Percentiles rank a stretch among this genome's conserved stretches.
These are phyloP conservation scores for Aspergillus hancockii DNA, from an alignment of 495 filamentous ascomycete species.

Conservation along the genomic window DNA sequence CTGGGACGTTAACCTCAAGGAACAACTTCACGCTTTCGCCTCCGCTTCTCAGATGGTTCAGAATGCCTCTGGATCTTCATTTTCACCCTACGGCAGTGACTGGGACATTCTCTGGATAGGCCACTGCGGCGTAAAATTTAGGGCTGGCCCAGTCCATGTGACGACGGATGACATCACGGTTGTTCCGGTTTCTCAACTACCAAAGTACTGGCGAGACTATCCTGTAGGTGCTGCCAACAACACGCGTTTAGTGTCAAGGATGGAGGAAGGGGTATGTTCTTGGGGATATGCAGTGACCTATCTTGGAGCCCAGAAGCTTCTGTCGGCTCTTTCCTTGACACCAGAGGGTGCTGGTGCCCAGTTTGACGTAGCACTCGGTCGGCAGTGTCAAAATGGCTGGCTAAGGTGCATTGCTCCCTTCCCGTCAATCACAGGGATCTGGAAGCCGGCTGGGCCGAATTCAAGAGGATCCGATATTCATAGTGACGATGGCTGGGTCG, in stretches of 20 bases:
- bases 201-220: constrained; percentile 22
- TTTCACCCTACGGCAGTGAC: constrained; percentile 55
- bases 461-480: constrained; percentile 49
- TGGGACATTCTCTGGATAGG: constrained; percentile 61
- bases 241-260: constrained; percentile 48
- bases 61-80: not conserved
- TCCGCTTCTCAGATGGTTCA: not conserved
- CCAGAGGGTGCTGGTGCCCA: constrained; percentile 33
- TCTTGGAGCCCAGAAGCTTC: constrained; percentile 49
- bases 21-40: not conserved
- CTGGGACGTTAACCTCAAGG: not conserved
- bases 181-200: constrained; percentile 20
- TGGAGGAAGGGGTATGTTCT: constrained; percentile 50
- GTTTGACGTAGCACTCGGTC: constrained; percentile 52
- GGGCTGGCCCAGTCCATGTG: constrained; percentile 19
- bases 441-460: constrained; percentile 39
- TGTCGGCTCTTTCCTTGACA: constrained; percentile 47
- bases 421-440: constrained; percentile 49
- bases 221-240: constrained; percentile 29
- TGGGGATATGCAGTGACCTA: constrained; percentile 56
- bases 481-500: constrained; percentile 19
- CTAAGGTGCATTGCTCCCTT: constrained; percentile 47
- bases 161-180: constrained; percentile 25
- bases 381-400: constrained; percentile 43
- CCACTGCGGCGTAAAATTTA: constrained; percentile 41